Evolutionary conservation across 441 rosid genomes (phyloP), one percentile per base, ranked within the genome.

Genomic region (Croton laevigatus): DNA sequence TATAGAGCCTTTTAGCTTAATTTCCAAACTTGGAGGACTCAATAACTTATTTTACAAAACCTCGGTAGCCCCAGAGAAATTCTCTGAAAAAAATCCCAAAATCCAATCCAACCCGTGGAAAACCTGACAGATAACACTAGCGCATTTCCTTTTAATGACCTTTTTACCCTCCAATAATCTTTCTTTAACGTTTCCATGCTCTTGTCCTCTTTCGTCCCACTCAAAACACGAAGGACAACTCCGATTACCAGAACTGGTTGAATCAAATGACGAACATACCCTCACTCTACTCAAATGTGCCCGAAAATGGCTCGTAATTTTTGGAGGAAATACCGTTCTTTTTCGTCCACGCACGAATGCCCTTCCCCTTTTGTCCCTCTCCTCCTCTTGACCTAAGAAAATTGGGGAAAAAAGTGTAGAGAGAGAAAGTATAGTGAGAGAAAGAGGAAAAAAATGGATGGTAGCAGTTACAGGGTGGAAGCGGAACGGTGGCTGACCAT

Each of bases 401-500:
- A 32, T 37, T 8, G 2, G 23, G 59, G 52, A 62, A 66, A 69
- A 46, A 59, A 67, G 3, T 12, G 23, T 16, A n/a, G 73, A 64
- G 59, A 70, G 42, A 59, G 13, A 32, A 5, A 20, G 36, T 44
- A 19, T 52, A 7, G 60, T 57, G 67, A 65, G 76, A 64, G 55
- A 70, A 38, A 64, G 6, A 27, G 10, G 38, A 62, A 54, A 70
- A 61, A 69, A 62, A 71, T 74, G 77, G 78, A 72, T 17, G 68
- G 78, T 70, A 76, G 83, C 48, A 72, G 84, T 46, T 85, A 82
- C 66, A 75, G 84, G 71, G 81, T 78, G 65, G 97, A 92, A 73
- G 96, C 91, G 27, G 87, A 88, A 74, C 90, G 89, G 65, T 91
- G 96, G 92, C 85, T 93, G 9, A 81, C 82, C 17, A 86, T 88